A percentile compares a stretch with the other conserved stretches of the same genome.
phyloP scores from a whole-genome alignment of 2,329 filamentous ascomycete genomes.

The Cladobotryum protrusum region DNA sequence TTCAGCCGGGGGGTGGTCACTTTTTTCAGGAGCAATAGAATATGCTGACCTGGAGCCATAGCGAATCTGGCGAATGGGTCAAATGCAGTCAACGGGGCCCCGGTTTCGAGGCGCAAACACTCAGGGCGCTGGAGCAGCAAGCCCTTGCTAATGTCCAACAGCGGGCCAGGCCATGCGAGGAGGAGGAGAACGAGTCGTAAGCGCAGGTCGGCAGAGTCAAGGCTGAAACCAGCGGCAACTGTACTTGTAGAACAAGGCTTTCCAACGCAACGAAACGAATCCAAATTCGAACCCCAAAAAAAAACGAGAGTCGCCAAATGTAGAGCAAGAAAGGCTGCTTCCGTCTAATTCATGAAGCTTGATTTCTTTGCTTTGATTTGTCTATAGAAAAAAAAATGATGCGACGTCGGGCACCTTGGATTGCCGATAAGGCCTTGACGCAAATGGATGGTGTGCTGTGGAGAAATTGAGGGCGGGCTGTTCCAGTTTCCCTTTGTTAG shows the following conservation, averaged over 20 bases:
- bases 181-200: not conserved
- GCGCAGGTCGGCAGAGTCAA: not conserved
- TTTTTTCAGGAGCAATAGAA: not conserved
- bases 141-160: conserved; percentile 10
- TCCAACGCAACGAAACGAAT: not conserved
- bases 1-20: conserved; percentile 1
- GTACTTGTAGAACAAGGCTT: not conserved
- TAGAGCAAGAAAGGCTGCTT: not conserved
- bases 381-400: conserved; percentile 5
- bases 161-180: conserved; percentile 7
- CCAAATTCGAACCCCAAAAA: not conserved
- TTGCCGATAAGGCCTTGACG: conserved; percentile 5
- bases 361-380: not conserved
- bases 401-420: conserved; percentile 8
- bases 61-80: conserved; percentile 3
- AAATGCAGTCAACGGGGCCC: conserved; percentile 3
- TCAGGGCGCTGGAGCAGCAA: conserved; percentile 10
- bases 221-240: not conserved
- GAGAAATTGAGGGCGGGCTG: conserved; percentile 1
- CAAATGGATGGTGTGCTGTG: not conserved
- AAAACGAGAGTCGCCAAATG: not conserved
- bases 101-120: conserved; percentile 5
- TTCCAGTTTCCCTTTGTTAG: not conserved
- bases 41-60: conserved; percentile 12
- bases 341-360: not conserved